These are phyloP conservation scores for Neurospora terricola DNA, from an alignment of 495 filamentous ascomycete species.

Conservation along the genomic window DNA sequence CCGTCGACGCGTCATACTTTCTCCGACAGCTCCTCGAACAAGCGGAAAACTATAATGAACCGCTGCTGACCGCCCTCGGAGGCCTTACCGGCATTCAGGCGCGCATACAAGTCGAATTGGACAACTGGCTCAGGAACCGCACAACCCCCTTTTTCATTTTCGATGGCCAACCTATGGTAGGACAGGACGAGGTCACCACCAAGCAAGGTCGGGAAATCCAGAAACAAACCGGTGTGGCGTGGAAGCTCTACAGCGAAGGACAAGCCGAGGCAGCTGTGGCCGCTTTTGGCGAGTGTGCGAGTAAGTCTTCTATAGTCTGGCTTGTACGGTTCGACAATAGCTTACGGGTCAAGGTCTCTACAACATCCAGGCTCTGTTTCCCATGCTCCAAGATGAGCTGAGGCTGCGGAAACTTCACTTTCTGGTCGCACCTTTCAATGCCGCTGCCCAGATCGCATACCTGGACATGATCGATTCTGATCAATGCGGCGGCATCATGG, in stretches of 20 bases:
- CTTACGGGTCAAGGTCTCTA: conserved; percentile 42
- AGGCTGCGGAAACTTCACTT: conserved; percentile 60
- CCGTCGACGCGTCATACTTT: conserved; percentile 86
- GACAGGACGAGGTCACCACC: conserved; percentile 48
- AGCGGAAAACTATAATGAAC: conserved; percentile 60
- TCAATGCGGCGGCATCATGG: conserved; percentile 69
- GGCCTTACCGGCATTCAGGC: conserved; percentile 69
- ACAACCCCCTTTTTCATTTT: conserved; percentile 79
- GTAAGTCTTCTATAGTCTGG: conserved; percentile 37
- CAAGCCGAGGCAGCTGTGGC: conserved; percentile 68
- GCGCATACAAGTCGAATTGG: conserved; percentile 65
- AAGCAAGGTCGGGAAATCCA: conserved; percentile 38
- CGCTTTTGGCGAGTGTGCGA: conserved; percentile 64
- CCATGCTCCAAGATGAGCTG: conserved; percentile 65
- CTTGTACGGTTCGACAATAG: background rate
- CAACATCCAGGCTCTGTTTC: conserved; percentile 52
- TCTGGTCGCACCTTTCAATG: conserved; percentile 81
- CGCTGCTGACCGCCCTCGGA: conserved; percentile 79
- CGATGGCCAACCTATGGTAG: conserved; percentile 68
- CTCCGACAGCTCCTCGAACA: conserved; percentile 58
- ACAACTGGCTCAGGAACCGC: conserved; percentile 49
- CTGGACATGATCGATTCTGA: conserved; percentile 59
- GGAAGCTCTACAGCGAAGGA: conserved; percentile 77
- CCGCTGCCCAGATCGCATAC: conserved; percentile 84
- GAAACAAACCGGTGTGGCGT: conserved; percentile 51